Evolutionary conservation across 805 yeast species (phyloP).

Genomic region (Saccharomyces paradoxus): DNA sequence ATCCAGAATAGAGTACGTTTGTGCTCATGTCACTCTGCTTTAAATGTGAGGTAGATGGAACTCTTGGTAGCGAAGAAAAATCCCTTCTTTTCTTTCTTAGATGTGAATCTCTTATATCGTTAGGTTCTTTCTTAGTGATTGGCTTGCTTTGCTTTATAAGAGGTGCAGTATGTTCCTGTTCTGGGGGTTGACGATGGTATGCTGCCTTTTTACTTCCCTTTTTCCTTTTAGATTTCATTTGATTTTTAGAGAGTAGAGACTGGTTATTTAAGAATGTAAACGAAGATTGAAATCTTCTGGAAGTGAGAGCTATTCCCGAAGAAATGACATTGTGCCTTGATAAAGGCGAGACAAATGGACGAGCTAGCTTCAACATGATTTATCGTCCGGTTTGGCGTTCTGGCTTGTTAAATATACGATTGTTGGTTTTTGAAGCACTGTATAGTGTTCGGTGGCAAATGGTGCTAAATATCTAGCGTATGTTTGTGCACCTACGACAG

Average conservation of each 20-base stretch:
- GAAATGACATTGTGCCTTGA: background rate
- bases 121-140: background rate
- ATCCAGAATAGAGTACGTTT: slow-evolving; percentile 24
- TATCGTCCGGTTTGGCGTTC: background rate
- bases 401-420: background rate
- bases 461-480: background rate
- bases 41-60: slow-evolving; percentile 21
- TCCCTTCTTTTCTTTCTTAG: slow-evolving; percentile 9
- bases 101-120: background rate
- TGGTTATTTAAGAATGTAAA: slow-evolving; percentile 20
- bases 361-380: background rate
- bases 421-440: background rate
- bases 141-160: background rate
- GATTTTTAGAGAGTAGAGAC: slow-evolving; percentile 14
- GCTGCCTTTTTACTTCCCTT: background rate
- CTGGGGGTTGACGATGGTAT: background rate
- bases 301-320: background rate
- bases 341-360: background rate
- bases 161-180: background rate
- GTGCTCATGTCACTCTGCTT: slow-evolving; percentile 19
- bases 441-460: background rate
- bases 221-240: slow-evolving; percentile 6
- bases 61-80: slow-evolving; percentile 26
- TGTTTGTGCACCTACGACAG: background rate
- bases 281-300: slow-evolving; percentile 18